Evolutionary conservation across 2,329 filamentous ascomycete species (phyloP), one percentile per base, ranked within the genome.

Genomic region (Epichloe gansuensis): DNA sequence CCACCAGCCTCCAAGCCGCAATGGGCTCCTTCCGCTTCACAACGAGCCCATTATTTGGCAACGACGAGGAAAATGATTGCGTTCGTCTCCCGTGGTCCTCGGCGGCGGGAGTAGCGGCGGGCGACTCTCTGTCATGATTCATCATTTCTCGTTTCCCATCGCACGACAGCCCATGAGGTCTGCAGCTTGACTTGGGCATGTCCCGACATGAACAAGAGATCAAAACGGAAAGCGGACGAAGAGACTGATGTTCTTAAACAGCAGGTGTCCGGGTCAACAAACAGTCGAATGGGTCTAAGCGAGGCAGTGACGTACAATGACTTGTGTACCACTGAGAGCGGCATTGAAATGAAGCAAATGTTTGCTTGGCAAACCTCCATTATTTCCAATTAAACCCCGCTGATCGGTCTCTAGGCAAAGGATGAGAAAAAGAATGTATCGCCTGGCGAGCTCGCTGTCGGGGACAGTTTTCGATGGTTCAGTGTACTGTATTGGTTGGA

Each of bases 21-120:
- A 57, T 57, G 50, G 55, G 55, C 46, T 57, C 50, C 35, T 55
- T 57, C 34, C 55, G 48, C 28, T 54, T 55, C 46, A 57, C 25
- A 8, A 57, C 54, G 9, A 35, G 50, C 9, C 43, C 44, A 47
- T 42, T 23, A 15, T 31, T 52, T 9, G 50, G 50, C 17, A 38
- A 21, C 12, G 44, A 42, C 9, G 44, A 41, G 44, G 31, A 4
- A 15, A 34, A 47, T 15, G 44, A 23, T 15, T 47, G 1, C 12
- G 34, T 42, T n/a, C 38, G 50, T 25, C 35, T 35, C 12, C 34
- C 39, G 6, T 51, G 31, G 5, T 51, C 49, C 34, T 52, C 50
- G 12, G 21, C 41, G 7, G 21, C 47, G 7, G 50, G 44, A 44
- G 15, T 38, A 12, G 35, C 8, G 9, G 31, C 44, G 28, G 50